Percentiles rank a stretch among this genome's conserved stretches.
phyloP scores from a whole-genome alignment of 352 stramenopile species.

The Pythium brassicae region DNA sequence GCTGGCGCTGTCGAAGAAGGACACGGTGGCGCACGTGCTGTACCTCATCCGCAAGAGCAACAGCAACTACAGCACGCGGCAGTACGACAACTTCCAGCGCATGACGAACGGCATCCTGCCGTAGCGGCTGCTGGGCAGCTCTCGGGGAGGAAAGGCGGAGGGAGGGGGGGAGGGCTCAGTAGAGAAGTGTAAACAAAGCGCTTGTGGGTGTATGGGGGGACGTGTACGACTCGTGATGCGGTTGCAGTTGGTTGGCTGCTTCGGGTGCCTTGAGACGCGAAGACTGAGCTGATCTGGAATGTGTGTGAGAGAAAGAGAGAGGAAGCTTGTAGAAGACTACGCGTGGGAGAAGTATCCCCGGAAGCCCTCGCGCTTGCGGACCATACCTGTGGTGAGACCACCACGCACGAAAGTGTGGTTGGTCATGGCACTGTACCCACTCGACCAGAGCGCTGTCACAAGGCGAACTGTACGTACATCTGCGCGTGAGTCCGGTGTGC shows the following conservation, averaged over 20 bases:
- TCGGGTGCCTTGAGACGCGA: too few relatives aligned
- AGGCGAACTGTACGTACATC: constrained; percentile 33
- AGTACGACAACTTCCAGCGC: constrained; percentile 94
- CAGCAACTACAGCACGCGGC: constrained; percentile 89
- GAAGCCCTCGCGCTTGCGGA: constrained; percentile 8
- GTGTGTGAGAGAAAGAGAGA: too few relatives aligned
- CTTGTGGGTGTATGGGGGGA: not conserved
- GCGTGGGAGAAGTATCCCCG: constrained; percentile 5
- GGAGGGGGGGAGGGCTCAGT: not conserved
- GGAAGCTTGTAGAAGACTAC: too few relatives aligned
- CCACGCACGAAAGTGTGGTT: not conserved
- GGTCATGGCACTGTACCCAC: not conserved
- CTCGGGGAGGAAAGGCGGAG: not conserved
- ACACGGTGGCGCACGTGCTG: constrained; percentile 88
- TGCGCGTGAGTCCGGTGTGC: constrained; percentile 65
- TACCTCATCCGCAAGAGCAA: constrained; percentile 91
- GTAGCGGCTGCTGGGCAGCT: too few relatives aligned
- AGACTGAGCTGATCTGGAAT: not conserved
- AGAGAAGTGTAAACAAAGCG: not conserved
- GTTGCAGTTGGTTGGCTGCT: not conserved
- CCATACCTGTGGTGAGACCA: constrained; percentile 3
- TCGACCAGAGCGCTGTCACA: too few relatives aligned
- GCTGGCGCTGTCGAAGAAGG: constrained; percentile 80
- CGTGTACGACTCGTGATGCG: too few relatives aligned
- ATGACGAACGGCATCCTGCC: constrained; percentile 92